Conservation (phyloP, 352 stramenopile genomes). For the Phytophthora sp. region DNA sequence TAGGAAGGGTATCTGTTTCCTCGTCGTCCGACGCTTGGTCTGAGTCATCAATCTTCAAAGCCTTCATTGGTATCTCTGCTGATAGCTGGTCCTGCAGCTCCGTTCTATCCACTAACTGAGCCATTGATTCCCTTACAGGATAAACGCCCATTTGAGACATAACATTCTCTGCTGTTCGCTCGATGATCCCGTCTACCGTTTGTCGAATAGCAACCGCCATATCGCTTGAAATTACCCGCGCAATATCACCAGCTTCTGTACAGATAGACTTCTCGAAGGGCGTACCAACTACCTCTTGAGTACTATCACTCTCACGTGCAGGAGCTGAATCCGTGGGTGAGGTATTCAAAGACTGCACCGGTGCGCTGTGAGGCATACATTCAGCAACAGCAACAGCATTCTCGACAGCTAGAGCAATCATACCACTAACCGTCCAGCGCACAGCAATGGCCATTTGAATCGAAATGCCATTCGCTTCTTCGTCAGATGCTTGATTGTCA, state of each 20-base stretch:
- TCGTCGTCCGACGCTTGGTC: conserved; percentile 1
- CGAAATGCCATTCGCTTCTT: conserved; percentile 13
- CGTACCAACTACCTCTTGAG: background rate
- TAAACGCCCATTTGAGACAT: conserved; percentile 13
- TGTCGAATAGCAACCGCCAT: conserved; percentile 39
- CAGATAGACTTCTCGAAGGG: background rate
- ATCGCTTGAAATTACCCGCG: conserved; percentile 22
- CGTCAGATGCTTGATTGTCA: conserved; percentile 11
- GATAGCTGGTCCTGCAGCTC: background rate
- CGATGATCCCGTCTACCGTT: conserved; percentile 41
- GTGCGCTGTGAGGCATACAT: background rate
- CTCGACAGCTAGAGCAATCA: conserved; percentile 49
- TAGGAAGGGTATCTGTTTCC: conserved; percentile 23
- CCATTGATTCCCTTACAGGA: conserved; percentile 13
- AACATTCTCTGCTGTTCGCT: conserved; percentile 16
- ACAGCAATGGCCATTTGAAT: conserved; percentile 60
- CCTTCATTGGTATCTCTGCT: background rate
- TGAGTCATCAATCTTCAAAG: background rate
- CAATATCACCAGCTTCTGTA: background rate
- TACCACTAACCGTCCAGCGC: conserved; percentile 42
- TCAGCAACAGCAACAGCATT: conserved; percentile 29
- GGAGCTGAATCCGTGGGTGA: background rate
- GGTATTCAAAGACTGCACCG: background rate
- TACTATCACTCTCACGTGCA: background rate
- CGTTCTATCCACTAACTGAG: conserved; percentile 8